Evolutionary conservation across 345 rosid species (phyloP), one percentile per base, ranked within the genome.

Genomic region (Odontarrhena argentea): DNA sequence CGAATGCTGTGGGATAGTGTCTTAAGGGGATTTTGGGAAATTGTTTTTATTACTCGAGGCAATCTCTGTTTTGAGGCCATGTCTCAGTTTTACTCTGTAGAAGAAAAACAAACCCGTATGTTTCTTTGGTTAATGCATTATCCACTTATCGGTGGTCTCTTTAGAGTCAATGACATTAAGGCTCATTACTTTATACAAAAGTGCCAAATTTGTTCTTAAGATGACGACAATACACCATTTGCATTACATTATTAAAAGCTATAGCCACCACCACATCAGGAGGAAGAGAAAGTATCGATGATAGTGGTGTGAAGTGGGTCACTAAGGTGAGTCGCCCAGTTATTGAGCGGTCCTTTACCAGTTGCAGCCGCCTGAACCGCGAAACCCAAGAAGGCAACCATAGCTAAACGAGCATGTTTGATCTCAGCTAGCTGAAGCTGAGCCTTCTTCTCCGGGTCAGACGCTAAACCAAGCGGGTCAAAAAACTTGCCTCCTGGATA

Each of bases 271-370:
- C 3, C 38, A 61, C 6, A 15, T 69, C 24, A 69, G 12, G 66
- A 69, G 45, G 73, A 69, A 34, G 26, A 48, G 30, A 9, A 1
- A 56, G 15, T 81, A 79, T 93, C 98, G 59, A 93, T 79, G 63
- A 93, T 93, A 87, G 98, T 93, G 18, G 97, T 90, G 82, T 90
- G 97, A 1, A 93, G 97, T 15, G 98, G 98, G 55, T 93, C 98
- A 48, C 97, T 93, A 79, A 93, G 78, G 80, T 93, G 98, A 60
- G 96, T 90, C n/a, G 91, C 98, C 97, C 98, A 93, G 76, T 93
- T 93, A 92, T 90, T 90, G 76, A 93, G 97, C 3, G 98, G 98
- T 6, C 77, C 77, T 79, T 90, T 90, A 51, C 97, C 94, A 0
- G 97, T 88, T 1, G 76, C 97, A 3, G 86, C 94, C 3, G 98